Conservation (phyloP, 352 stramenopile genomes). For the Globisporangium emineosum region DNA sequence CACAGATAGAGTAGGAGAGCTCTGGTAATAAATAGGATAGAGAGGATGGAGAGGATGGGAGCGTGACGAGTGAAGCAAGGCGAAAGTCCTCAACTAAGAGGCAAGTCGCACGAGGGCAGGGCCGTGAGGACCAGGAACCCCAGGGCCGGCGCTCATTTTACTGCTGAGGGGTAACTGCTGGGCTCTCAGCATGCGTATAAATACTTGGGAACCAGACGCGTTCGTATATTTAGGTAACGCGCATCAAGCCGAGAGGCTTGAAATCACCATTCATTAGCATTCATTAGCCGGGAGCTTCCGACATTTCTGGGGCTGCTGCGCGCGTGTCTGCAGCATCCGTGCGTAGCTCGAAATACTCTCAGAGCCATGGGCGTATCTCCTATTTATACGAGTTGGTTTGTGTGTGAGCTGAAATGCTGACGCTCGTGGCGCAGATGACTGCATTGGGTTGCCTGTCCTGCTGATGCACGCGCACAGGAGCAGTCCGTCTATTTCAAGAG, state of each 20-base stretch:
- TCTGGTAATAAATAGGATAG: slow-evolving; percentile 4
- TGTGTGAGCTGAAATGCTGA: not conserved
- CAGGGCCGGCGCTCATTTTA: not conserved
- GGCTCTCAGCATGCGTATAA: not conserved
- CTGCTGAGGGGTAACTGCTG: not conserved
- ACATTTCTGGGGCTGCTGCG: not conserved
- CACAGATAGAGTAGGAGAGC: slow-evolving; percentile 13
- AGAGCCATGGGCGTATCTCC: not conserved
- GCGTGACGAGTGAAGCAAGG: slow-evolving; percentile 6
- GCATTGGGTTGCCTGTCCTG: no score
- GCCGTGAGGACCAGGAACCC: not conserved
- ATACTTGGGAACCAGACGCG: not conserved
- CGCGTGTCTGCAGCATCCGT: not conserved
- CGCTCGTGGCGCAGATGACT: not conserved
- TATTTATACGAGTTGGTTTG: not conserved
- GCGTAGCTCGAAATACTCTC: not conserved
- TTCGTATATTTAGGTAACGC: not conserved
- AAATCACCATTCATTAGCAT: not conserved
- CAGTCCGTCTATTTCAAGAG: not conserved
- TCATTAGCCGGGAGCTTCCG: not conserved
- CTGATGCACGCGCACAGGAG: no score
- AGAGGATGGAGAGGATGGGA: not conserved
- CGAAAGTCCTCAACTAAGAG: slow-evolving; percentile 16
- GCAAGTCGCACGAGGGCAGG: not conserved
- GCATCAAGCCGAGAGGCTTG: not conserved